Conservation (phyloP, 2,329 filamentous ascomycete species). For the Microcyclospora pomicola region DNA sequence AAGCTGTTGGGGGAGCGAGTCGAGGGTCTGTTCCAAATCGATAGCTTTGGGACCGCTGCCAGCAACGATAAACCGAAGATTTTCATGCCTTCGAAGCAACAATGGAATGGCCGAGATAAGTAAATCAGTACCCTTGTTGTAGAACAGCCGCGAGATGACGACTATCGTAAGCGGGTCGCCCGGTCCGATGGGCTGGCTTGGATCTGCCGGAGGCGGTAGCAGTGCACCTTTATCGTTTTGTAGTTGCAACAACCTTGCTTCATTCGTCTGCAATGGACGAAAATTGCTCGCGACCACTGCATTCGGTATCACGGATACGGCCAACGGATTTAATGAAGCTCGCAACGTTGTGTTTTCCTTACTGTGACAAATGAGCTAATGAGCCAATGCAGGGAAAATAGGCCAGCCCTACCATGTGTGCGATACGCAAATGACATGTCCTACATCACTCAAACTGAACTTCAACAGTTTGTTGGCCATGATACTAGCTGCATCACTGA, state of each 20-base stretch:
- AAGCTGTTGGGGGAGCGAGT: slow-evolving; percentile 36
- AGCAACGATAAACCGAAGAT: slow-evolving; percentile 92
- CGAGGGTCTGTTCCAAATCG: slow-evolving; percentile 94
- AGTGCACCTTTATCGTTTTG: slow-evolving; percentile 17
- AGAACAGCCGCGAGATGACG: slow-evolving; percentile 92
- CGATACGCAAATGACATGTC: slow-evolving; percentile 96
- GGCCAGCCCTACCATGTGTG: slow-evolving; percentile 66
- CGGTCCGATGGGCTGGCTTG: slow-evolving; percentile 58
- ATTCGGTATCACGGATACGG: slow-evolving; percentile 97
- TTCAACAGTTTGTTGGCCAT: slow-evolving; percentile 95
- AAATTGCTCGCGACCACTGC: slow-evolving; percentile 96
- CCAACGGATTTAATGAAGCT: slow-evolving; percentile 84
- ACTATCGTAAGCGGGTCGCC: slow-evolving; percentile 89
- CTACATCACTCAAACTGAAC: slow-evolving; percentile 89
- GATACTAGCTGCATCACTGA: slow-evolving; percentile 90
- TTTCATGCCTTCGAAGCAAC: slow-evolving; percentile 76
- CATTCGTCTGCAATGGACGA: slow-evolving; percentile 46
- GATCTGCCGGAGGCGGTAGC: slow-evolving; percentile 34
- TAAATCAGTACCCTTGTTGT: slow-evolving; percentile 95
- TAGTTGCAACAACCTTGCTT: slow-evolving; percentile 11
- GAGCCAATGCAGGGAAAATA: not conserved
- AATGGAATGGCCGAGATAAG: slow-evolving; percentile 92
- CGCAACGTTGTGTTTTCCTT: slow-evolving; percentile 96
- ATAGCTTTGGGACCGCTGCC: slow-evolving; percentile 94
- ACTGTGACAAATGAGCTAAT: slow-evolving; percentile 35